These are phyloP conservation scores for Tripterygium wilfordii DNA, from an alignment of 177 flowering plant species.

Conservation along the genomic window DNA sequence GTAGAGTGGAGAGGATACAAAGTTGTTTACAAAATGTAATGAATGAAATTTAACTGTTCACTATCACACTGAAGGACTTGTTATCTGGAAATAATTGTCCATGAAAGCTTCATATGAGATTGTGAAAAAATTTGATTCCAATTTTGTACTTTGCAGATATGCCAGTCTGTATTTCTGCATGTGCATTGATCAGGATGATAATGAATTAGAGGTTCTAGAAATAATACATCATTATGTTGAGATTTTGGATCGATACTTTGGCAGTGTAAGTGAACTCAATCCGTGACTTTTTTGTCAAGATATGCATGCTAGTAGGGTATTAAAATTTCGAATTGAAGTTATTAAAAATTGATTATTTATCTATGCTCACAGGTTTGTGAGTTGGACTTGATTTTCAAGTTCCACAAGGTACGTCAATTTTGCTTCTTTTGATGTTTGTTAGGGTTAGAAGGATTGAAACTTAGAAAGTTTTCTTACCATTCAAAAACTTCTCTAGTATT, in stretches of 20 bases:
- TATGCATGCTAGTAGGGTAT: too few species aligned
- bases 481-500: too few species aligned
- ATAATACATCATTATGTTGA: constrained; percentile 70
- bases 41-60: not conserved
- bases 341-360: not conserved
- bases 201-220: constrained; percentile 63
- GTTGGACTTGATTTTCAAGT: constrained; percentile 70
- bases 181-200: constrained; percentile 69
- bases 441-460: too few species aligned
- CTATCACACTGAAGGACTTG: too few species aligned
- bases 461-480: too few species aligned
- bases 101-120: too few species aligned
- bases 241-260: constrained; percentile 71
- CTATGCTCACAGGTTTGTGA: constrained; percentile 53
- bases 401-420: constrained; percentile 52
- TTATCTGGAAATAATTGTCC: too few species aligned
- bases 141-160: constrained; percentile 33
- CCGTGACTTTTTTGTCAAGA: too few species aligned
- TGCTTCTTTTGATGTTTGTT: too few species aligned
- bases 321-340: not conserved
- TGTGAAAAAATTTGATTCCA: not conserved
- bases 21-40: constrained; percentile 86
- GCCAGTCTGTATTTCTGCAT: constrained; percentile 77
- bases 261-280: constrained; percentile 53
- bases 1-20: constrained; percentile 52